A percentile compares a stretch with the other conserved stretches of the same genome.
Evolutionary conservation across 2,329 filamentous ascomycete genomes (phyloP).

Genomic region (Tolypocladium ophioglossoides): DNA sequence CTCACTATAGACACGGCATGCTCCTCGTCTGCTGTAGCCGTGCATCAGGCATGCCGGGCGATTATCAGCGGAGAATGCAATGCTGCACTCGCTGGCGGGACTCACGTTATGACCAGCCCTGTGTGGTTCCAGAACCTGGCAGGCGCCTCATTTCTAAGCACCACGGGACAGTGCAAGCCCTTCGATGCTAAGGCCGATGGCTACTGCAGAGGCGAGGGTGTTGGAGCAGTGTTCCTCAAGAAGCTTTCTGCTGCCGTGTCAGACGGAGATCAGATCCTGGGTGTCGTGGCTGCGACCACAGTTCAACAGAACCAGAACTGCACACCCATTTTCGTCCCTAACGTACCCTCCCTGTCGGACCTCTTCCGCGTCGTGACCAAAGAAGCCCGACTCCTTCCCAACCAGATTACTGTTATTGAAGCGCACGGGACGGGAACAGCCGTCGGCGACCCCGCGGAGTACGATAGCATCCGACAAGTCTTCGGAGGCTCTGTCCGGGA

Average conservation of each 20-base stretch:
- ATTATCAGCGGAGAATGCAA: conserved; percentile 19
- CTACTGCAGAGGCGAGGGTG: conserved; percentile 41
- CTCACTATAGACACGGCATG: conserved; percentile 28
- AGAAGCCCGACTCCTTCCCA: conserved; percentile 3
- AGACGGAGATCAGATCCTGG: conserved; percentile 34
- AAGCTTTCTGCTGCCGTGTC: conserved; percentile 31
- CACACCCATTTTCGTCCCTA: conserved; percentile 32
- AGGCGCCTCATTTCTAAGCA: conserved; percentile 14
- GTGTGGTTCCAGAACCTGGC: conserved; percentile 12
- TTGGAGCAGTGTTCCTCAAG: conserved; percentile 35
- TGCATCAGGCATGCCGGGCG: conserved; percentile 21
- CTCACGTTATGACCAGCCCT: conserved; percentile 23
- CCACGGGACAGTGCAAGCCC: conserved; percentile 20
- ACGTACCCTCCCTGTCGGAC: conserved; percentile 1
- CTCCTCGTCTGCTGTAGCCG: conserved; percentile 23
- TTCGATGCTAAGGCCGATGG: conserved; percentile 32
- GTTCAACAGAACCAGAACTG: conserved; percentile 31
- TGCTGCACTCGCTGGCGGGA: conserved; percentile 26
- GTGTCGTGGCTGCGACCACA: conserved; percentile 25
- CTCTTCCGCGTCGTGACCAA: conserved; percentile 19
- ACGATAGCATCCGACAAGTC: conserved; percentile 7
- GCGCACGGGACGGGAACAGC: conserved; percentile 43
- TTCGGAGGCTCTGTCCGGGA: conserved; percentile 5
- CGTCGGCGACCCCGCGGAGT: conserved; percentile 40
- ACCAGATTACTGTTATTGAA: conserved; percentile 21